phyloP scores from a whole-genome alignment of 2,329 filamentous ascomycete genomes.

The Paramyrothecium roridum region DNA sequence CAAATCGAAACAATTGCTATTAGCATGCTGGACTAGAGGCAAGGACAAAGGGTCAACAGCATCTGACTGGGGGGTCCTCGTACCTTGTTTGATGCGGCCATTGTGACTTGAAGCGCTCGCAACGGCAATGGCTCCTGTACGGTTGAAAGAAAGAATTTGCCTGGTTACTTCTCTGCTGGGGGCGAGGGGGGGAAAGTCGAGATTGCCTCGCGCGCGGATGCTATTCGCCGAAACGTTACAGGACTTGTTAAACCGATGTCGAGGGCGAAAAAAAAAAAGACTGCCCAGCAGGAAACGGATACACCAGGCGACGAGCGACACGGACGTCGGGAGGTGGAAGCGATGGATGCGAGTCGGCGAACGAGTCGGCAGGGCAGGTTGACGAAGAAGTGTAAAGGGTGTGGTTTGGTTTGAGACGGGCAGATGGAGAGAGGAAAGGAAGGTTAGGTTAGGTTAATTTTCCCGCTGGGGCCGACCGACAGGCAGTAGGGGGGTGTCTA shows the following conservation, averaged over 20 bases:
- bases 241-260: neutral
- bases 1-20: slow-evolving; percentile 2
- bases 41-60: neutral
- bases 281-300: neutral
- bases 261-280: neutral
- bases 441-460: neutral
- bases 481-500: slow-evolving; percentile 1
- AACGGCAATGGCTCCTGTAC: neutral
- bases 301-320: neutral
- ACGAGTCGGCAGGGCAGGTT: neutral
- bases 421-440: slow-evolving; percentile 1
- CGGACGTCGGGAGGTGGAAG: neutral
- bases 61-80: slow-evolving; percentile 1
- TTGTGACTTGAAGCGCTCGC: slow-evolving; percentile 14
- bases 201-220: neutral
- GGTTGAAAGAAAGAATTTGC: neutral
- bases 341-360: neutral
- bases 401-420: neutral
- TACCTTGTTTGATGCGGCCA: slow-evolving; percentile 34
- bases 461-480: neutral
- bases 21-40: slow-evolving; percentile 2
- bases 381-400: neutral
- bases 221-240: neutral
- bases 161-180: neutral
- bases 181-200: neutral